Percentiles rank a stretch among this genome's conserved stretches.
These are phyloP conservation scores for Lactarius indigo DNA, from an alignment of 768 basidiomycete genomes.

Conservation along the genomic window DNA sequence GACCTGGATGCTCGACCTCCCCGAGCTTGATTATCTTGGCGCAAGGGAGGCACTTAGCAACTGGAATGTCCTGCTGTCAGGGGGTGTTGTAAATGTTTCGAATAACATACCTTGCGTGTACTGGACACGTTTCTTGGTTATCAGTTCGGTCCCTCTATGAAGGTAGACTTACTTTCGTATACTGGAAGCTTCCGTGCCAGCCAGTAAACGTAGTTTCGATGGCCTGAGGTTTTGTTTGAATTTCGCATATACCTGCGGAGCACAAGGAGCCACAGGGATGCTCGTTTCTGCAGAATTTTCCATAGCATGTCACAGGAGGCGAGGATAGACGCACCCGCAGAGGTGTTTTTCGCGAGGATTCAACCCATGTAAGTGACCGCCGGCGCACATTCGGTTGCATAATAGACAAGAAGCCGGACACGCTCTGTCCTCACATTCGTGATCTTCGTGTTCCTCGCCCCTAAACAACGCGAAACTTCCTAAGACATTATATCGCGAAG, in stretches of 20 bases:
- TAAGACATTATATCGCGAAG: background rate
- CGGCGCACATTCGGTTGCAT: slow-evolving; percentile 50
- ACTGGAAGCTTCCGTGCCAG: slow-evolving; percentile 50
- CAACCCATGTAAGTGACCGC: slow-evolving; percentile 50
- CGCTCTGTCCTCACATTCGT: slow-evolving; percentile 47
- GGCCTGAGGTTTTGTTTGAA: slow-evolving; percentile 53
- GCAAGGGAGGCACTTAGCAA: slow-evolving; percentile 40
- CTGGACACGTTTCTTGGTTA: slow-evolving; percentile 29
- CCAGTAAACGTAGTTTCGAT: slow-evolving; percentile 61
- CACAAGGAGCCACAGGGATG: slow-evolving; percentile 47
- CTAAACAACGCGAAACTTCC: slow-evolving; percentile 29
- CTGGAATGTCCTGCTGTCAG: too few species aligned
- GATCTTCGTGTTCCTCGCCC: slow-evolving; percentile 41
- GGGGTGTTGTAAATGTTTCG: too few species aligned
- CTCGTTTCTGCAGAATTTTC: slow-evolving; percentile 38
- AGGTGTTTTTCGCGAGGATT: slow-evolving; percentile 42
- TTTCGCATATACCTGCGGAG: slow-evolving; percentile 50
- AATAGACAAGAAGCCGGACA: slow-evolving; percentile 54
- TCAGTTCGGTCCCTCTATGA: background rate
- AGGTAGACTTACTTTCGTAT: slow-evolving; percentile 47
- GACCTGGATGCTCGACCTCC: slow-evolving; percentile 39
- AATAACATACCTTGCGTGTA: slow-evolving; percentile 46
- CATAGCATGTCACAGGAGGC: background rate
- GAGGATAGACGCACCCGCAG: slow-evolving; percentile 45
- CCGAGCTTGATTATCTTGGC: slow-evolving; percentile 44